Conservation (phyloP, 139 green algal species). For the Coccomyxa sp. region DNA sequence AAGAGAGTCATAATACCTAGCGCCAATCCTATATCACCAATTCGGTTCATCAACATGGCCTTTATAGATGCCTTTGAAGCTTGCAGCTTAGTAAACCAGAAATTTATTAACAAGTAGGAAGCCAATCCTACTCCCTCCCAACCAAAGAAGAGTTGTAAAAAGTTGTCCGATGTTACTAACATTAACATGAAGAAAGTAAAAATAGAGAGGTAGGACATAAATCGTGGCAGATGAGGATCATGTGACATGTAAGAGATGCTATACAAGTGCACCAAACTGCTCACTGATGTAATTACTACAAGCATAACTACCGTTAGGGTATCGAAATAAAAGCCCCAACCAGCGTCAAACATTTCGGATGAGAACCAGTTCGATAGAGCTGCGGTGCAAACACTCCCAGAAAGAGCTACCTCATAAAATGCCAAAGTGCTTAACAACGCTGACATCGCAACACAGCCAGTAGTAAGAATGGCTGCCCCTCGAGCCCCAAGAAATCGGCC, state of each 20-base stretch:
- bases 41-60: conserved; percentile 59
- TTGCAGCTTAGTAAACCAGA: conserved; percentile 64
- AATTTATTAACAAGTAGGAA: conserved; percentile 68
- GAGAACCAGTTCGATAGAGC: conserved; percentile 41
- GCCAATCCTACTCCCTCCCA: conserved; percentile 67
- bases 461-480: conserved; percentile 43
- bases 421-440: conserved; percentile 41
- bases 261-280: conserved; percentile 63
- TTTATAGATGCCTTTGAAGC: conserved; percentile 57
- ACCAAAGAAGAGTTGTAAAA: conserved; percentile 62
- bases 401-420: conserved; percentile 53
- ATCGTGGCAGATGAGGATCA: conserved; percentile 56
- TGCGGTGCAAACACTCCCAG: conserved; percentile 33
- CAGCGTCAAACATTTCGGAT: conserved; percentile 51
- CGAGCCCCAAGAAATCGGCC: conserved; percentile 48
- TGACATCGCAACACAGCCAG: conserved; percentile 27
- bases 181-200: conserved; percentile 63
- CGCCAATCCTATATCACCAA: conserved; percentile 56
- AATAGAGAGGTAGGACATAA: conserved; percentile 55
- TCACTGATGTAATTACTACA: conserved; percentile 54
- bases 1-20: conserved; percentile 51
- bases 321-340: conserved; percentile 64
- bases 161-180: conserved; percentile 52
- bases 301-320: conserved; percentile 55
- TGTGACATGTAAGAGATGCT: conserved; percentile 53